These are phyloP conservation scores for Pseudonitzschia multiseries DNA, from an alignment of 108 stramenopile species.

Conservation along the genomic window DNA sequence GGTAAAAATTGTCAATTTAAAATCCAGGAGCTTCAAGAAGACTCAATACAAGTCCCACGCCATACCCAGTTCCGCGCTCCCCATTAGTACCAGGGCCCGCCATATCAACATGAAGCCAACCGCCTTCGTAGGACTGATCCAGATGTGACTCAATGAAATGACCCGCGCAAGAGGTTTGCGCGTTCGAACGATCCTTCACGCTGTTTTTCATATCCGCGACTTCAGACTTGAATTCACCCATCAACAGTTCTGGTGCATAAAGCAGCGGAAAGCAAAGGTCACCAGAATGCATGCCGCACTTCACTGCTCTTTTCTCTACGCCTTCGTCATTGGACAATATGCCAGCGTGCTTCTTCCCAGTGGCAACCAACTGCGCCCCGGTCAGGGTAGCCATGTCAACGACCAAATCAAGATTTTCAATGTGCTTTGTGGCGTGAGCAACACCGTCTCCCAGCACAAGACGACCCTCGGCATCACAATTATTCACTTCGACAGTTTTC, in stretches of 20 bases:
- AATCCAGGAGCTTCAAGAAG: constrained; percentile 16
- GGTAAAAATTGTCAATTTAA: neutral
- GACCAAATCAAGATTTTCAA: constrained; percentile 53
- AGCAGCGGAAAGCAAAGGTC: constrained; percentile 80
- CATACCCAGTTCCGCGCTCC: constrained; percentile 89
- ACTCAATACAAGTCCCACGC: constrained; percentile 69
- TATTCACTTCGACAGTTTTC: constrained; percentile 56
- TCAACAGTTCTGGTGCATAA: constrained; percentile 79
- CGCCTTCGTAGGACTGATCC: constrained; percentile 48
- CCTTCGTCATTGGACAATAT: constrained; percentile 68
- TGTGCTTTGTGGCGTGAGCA: constrained; percentile 72
- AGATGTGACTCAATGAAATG: constrained; percentile 89
- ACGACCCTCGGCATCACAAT: constrained; percentile 90
- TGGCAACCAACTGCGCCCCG: constrained; percentile 83
- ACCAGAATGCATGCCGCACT: constrained; percentile 55
- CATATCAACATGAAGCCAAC: constrained; percentile 93
- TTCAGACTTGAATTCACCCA: constrained; percentile 72
- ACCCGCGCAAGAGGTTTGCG: constrained; percentile 87
- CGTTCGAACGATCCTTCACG: constrained; percentile 83
- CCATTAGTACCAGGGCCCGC: constrained; percentile 72
- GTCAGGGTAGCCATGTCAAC: constrained; percentile 92
- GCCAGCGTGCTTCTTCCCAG: constrained; percentile 82
- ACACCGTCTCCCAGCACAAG: constrained; percentile 84
- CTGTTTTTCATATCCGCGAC: constrained; percentile 92
- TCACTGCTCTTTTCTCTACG: constrained; percentile 55